These are phyloP conservation scores for Niveomyces coronatus DNA, from an alignment of 2,329 filamentous ascomycete species.

Conservation along the genomic window DNA sequence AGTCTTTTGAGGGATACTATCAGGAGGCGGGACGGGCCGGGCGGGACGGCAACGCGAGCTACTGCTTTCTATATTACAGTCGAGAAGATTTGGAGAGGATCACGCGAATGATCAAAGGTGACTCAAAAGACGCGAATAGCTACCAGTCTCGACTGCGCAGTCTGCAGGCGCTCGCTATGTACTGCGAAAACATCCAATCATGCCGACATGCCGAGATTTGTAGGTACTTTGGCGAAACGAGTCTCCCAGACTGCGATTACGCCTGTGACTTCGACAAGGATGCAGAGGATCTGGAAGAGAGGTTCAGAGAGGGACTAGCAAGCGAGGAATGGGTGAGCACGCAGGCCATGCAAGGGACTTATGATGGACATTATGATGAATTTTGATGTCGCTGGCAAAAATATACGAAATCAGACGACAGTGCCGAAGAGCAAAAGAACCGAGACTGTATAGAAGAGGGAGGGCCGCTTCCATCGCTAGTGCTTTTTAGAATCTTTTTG, in stretches of 20 bases:
- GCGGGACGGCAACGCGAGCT: slow-evolving; percentile 75
- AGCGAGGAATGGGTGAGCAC: slow-evolving; percentile 55
- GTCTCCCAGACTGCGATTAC: slow-evolving; percentile 53
- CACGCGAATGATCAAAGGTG: slow-evolving; percentile 42
- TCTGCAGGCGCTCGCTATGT: slow-evolving; percentile 59
- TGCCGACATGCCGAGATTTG: slow-evolving; percentile 72
- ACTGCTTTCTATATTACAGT: slow-evolving; percentile 86
- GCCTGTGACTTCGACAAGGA: slow-evolving; percentile 76
- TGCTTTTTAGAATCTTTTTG: slow-evolving; percentile 28
- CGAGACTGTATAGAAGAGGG: too few relatives aligned
- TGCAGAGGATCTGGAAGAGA: slow-evolving; percentile 41
- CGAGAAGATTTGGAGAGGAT: slow-evolving; percentile 75
- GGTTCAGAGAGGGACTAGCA: slow-evolving; percentile 45
- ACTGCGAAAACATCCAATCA: slow-evolving; percentile 64
- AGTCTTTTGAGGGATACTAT: slow-evolving; percentile 92
- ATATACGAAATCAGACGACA: background rate
- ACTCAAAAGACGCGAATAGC: slow-evolving; percentile 29
- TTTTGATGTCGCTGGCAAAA: slow-evolving; percentile 5
- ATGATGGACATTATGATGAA: slow-evolving; percentile 45
- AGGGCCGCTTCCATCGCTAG: background rate
- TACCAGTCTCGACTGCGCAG: slow-evolving; percentile 49
- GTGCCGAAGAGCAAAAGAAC: background rate
- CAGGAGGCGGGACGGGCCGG: slow-evolving; percentile 91
- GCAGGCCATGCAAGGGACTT: slow-evolving; percentile 48
- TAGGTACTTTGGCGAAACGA: slow-evolving; percentile 63